Base-by-base conservation (phyloP, 2,329 filamentous ascomycete genomes). In the Teratosphaeria nubilosa region DNA sequence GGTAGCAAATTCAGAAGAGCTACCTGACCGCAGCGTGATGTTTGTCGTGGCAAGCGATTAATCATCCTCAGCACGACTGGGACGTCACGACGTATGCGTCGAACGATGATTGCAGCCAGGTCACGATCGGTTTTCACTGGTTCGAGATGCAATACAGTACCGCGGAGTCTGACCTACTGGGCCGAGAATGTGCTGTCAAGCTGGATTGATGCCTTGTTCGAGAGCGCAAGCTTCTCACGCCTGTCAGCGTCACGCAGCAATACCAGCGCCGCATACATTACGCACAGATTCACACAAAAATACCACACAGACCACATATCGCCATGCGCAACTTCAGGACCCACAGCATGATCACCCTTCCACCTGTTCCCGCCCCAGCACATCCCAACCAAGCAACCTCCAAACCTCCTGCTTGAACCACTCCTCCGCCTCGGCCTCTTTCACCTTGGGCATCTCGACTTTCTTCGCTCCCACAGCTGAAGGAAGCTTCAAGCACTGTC, bases 371-470 rank as follows among this genome's bases (percentile, higher is more conserved):
- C 61, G 61, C 3, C 61, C 59, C 13, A 80, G 65, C 5, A 80
- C 70, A 54, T 84, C 80, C 82, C 82, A 85, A 0, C 82, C 82
- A 6, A 85, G 64, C 56, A 84, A 65, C 56, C 74, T 70, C 82
- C 82, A 85, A 1, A 84, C 68, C 62, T 83, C 78, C 57, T 75
- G 74, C 56, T 76, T 75, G 63, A 82, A 84, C 79, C 80, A 83
- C 16, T 81, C 76, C 2, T 74, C 22, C 2, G 51, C 5, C 9
- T 77, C 68, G 16, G 70, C 65, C 30, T 77, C 71, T 5, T 73
- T 72, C 0, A 75, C 60, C 55, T 73, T 74, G 1, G 71, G 70
- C 9, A 72, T 65, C 5, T 65, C 59, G 16, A 67, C n/a, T 54
- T 63, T 1, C 24, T 55, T 45, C 30, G 25, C 27, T 1, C 16